Percentiles rank a stretch among this genome's conserved stretches.
Evolutionary conservation across 2,329 filamentous ascomycete genomes (phyloP).

Genomic region (Aspergillus ibericus): DNA sequence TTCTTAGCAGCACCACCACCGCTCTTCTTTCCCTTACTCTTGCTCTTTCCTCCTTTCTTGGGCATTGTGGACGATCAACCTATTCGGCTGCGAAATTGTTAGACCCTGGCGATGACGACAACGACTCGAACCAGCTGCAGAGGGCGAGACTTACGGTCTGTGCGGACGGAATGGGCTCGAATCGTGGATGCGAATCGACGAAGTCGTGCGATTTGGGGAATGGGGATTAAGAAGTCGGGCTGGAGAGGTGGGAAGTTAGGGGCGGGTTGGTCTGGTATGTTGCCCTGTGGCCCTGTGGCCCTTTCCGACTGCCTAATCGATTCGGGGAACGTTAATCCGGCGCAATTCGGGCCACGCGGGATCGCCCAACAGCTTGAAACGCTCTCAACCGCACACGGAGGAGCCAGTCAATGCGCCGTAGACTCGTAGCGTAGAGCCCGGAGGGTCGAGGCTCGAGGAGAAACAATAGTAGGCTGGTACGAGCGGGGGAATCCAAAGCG

Average conservation of each 20-base stretch:
- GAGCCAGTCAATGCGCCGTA: background rate
- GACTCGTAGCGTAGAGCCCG: background rate
- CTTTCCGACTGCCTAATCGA: slow-evolving; percentile 23
- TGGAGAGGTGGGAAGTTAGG: slow-evolving; percentile 16
- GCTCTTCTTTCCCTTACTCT: slow-evolving; percentile 32
- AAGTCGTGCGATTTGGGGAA: background rate
- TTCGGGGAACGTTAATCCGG: slow-evolving; percentile 27
- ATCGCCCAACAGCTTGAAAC: background rate
- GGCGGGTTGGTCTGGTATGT: slow-evolving; percentile 17
- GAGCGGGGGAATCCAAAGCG: background rate
- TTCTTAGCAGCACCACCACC: slow-evolving; percentile 28
- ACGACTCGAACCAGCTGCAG: background rate
- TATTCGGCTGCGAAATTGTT: slow-evolving; percentile 2
- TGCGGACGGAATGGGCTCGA: background rate
- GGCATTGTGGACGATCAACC: slow-evolving; percentile 26
- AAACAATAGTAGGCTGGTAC: background rate
- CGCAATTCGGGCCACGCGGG: slow-evolving; percentile 5
- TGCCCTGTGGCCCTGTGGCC: slow-evolving; percentile 9
- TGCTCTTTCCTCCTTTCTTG: slow-evolving; percentile 36
- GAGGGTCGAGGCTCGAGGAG: background rate
- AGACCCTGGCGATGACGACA: slow-evolving; percentile 14
- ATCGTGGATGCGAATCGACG: slow-evolving; percentile 3
- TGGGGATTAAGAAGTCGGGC: slow-evolving; percentile 5
- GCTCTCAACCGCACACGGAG: background rate
- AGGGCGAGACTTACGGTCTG: slow-evolving; percentile 15